Conservation (phyloP, 2,329 filamentous ascomycete genomes). For the Sporothrix pallida region DNA sequence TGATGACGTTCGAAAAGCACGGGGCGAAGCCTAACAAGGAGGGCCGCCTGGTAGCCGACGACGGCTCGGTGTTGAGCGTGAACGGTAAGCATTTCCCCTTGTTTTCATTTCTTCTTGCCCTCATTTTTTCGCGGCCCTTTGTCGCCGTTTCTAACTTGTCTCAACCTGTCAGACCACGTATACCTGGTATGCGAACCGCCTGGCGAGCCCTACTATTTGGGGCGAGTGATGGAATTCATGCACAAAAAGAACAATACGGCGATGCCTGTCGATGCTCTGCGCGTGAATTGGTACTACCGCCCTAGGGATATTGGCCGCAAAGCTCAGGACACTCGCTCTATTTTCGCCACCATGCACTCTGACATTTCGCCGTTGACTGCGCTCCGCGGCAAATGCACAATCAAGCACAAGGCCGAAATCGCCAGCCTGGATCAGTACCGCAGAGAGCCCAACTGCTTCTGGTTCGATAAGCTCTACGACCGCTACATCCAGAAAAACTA, state of each 20-base stretch:
- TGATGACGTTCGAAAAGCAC: constrained; percentile 83
- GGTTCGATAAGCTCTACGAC: constrained; percentile 97
- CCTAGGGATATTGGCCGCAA: constrained; percentile 95
- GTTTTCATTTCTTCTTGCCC: neutral
- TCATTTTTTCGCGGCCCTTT: neutral
- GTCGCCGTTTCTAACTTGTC: constrained; percentile 27
- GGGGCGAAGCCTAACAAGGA: constrained; percentile 69
- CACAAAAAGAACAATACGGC: constrained; percentile 76
- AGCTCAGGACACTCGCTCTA: constrained; percentile 84
- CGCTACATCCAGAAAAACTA: constrained; percentile 98
- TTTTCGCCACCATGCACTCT: constrained; percentile 98
- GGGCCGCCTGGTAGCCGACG: constrained; percentile 83
- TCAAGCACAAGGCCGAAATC: constrained; percentile 88
- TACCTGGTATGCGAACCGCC: constrained; percentile 98
- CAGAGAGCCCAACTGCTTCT: constrained; percentile 85
- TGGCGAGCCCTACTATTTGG: constrained; percentile 96
- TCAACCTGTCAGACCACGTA: constrained; percentile 66
- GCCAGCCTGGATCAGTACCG: constrained; percentile 81
- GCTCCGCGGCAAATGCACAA: constrained; percentile 89
- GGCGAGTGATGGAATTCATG: constrained; percentile 97
- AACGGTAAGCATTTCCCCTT: constrained; percentile 71
- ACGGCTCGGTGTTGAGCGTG: constrained; percentile 80
- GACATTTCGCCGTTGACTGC: constrained; percentile 92
- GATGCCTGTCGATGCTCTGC: constrained; percentile 80
- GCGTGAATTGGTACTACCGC: constrained; percentile 98